Base-by-base conservation (phyloP, 1,284 basidiomycete genomes). In the Microbotryum violaceum region DNA sequence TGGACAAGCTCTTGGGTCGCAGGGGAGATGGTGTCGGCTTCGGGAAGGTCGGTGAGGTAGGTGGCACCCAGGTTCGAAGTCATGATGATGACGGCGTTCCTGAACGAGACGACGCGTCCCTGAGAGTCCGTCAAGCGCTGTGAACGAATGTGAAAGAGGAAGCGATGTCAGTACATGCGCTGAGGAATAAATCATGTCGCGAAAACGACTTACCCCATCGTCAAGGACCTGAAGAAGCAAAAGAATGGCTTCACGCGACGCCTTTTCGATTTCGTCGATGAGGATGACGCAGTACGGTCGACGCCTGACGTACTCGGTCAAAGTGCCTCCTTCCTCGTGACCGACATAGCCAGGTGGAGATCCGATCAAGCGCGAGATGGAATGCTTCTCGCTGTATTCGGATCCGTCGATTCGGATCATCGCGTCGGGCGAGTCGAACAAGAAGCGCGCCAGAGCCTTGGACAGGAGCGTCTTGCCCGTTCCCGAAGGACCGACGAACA, bases 311-410 rank as follows among this genome's bases (percentile, higher is more conserved):
- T 73, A 75, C 69, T 79, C 77, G 51, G 81, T 82, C 21, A 83
- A 74, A 63, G 79, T 67, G 75, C 91, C 91, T 10, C 88, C 90
- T 76, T 94, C 89, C 71, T 97, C 91, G 71, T 91, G 90, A 2
- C 93, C 94, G 21, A 97, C 86, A 71, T 93, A 96, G 8, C 92
- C 81, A 1, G 82, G 80, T 0, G 79, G 79, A 18, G 80, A 71
- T 62, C 79, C 79, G 57, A 83, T 79, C 8, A 83, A 73, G 18
- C 81, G 74, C 18, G 79, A 77, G 67, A 81, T 78, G 33, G 78
- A 75, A 73, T 82, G 81, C 71, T 80, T 79, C 70, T 82, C 81
- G 3, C 74, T 75, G 63, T 77, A 79, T 65, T 79, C 78, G 56
- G 77, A 79, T 14, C 77, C 79, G 71, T 83, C 81, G 71, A 83